Evolutionary conservation across 306 rosid species (phyloP).

Genomic region (Inga laurina): DNA sequence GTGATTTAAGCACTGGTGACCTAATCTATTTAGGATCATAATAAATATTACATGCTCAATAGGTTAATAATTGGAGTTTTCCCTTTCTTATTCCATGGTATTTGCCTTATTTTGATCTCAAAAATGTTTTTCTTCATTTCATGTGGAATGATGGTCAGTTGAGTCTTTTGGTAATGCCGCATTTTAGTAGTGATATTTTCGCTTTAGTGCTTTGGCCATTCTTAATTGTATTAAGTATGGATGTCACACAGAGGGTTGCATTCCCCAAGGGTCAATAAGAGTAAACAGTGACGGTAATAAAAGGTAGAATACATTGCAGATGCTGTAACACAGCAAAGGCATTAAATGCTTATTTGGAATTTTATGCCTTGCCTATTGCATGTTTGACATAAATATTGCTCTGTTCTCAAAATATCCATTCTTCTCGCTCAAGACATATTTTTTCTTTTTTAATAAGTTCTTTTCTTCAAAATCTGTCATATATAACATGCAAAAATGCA

Average conservation of each 20-base stretch:
- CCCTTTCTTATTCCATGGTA: not conserved
- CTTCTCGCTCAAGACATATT: not conserved
- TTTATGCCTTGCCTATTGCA: not conserved
- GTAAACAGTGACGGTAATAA: too few species aligned
- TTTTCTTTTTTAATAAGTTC: too few species aligned
- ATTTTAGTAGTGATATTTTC: not conserved
- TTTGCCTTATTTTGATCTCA: not conserved
- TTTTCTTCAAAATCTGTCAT: not conserved
- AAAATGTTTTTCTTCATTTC: not conserved
- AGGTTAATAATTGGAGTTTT: not conserved
- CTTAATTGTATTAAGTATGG: not conserved
- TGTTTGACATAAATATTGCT: not conserved
- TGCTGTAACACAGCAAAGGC: not conserved
- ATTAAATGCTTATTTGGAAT: not conserved
- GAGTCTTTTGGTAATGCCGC: not conserved
- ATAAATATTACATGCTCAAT: not conserved
- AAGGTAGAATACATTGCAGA: too few species aligned
- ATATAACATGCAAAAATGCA: not conserved
- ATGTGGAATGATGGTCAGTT: too few species aligned
- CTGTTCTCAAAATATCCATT: not conserved
- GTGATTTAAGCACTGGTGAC: not conserved
- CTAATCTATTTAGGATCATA: not conserved
- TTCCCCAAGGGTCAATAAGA: not conserved
- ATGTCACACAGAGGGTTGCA: not conserved
- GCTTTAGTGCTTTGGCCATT: not conserved